Percentiles rank a stretch among this genome's conserved stretches.
phyloP scores from a whole-genome alignment of 2,329 filamentous ascomycete species.

The Botrytis fragariae region DNA sequence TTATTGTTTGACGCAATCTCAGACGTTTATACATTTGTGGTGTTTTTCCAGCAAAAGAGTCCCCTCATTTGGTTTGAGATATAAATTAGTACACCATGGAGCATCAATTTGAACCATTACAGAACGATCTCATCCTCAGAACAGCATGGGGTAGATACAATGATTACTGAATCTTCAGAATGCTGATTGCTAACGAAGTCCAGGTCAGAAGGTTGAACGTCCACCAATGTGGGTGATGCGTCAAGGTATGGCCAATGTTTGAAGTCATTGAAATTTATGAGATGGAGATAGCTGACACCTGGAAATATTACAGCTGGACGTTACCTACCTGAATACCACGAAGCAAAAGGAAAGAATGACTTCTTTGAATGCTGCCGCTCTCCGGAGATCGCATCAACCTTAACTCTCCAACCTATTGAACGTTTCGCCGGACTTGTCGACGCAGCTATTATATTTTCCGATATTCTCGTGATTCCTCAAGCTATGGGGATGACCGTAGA shows the following conservation, averaged over 20 bases:
- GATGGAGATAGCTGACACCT: constrained; percentile 7
- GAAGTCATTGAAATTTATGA: not conserved
- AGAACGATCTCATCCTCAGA: constrained; percentile 90
- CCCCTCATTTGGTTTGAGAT: not conserved
- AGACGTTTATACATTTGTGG: not conserved
- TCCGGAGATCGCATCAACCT: constrained; percentile 86
- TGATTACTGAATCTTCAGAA: not conserved
- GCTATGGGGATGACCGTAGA: constrained; percentile 98
- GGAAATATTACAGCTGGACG: constrained; percentile 66
- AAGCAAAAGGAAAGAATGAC: constrained; percentile 85
- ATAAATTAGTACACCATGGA: constrained; percentile 49
- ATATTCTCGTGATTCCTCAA: constrained; percentile 96
- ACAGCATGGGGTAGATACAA: constrained; percentile 71
- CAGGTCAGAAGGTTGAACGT: constrained; percentile 86
- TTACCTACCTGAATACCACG: constrained; percentile 96
- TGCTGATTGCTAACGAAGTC: constrained; percentile 24
- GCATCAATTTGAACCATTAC: constrained; percentile 73
- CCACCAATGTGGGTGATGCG: constrained; percentile 99
- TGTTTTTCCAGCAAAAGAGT: not conserved
- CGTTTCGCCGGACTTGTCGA: constrained; percentile 88
- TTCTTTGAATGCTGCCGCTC: constrained; percentile 98
- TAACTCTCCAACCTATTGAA: constrained; percentile 93
- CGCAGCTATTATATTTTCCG: constrained; percentile 97
- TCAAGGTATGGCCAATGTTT: constrained; percentile 62
- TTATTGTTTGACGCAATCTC: not conserved